Evolutionary conservation across 768 basidiomycete genomes (phyloP).

Genomic region (Zangia roseola): DNA sequence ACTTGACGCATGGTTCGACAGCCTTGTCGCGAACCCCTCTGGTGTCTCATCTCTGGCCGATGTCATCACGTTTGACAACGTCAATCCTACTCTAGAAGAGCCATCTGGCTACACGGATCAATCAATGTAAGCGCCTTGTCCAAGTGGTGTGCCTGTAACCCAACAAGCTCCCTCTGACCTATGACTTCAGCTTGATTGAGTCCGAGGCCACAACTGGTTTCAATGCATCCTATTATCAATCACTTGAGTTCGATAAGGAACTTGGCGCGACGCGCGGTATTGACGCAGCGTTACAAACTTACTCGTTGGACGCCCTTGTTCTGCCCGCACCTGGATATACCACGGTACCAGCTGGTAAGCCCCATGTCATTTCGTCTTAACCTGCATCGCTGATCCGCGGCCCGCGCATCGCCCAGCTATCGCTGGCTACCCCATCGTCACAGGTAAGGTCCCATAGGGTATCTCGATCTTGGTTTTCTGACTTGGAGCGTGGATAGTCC

Average conservation of each 20-base stretch:
- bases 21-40: slow-evolving; percentile 50
- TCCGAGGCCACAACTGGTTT: slow-evolving; percentile 27
- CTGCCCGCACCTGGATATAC: slow-evolving; percentile 37
- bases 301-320: slow-evolving; percentile 50
- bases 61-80: slow-evolving; percentile 55
- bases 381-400: background rate
- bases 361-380: background rate
- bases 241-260: slow-evolving; percentile 46
- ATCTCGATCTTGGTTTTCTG: background rate
- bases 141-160: background rate
- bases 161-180: background rate
- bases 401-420: slow-evolving; percentile 23
- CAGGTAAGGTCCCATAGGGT: slow-evolving; percentile 16
- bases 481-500: slow-evolving; percentile 18
- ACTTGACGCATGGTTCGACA: slow-evolving; percentile 47
- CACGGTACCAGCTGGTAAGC: slow-evolving; percentile 20
- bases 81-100: slow-evolving; percentile 48
- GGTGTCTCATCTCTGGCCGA: slow-evolving; percentile 59
- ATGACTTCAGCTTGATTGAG: slow-evolving; percentile 16
- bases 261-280: slow-evolving; percentile 52
- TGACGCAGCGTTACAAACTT: slow-evolving; percentile 46
- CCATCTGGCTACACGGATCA: slow-evolving; percentile 35
- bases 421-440: slow-evolving; percentile 36
- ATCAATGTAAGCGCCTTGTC: slow-evolving; percentile 34
- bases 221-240: slow-evolving; percentile 39